These are phyloP conservation scores for Dunaliella primolecta DNA, from an alignment of 139 green algal species.

Conservation along the genomic window DNA sequence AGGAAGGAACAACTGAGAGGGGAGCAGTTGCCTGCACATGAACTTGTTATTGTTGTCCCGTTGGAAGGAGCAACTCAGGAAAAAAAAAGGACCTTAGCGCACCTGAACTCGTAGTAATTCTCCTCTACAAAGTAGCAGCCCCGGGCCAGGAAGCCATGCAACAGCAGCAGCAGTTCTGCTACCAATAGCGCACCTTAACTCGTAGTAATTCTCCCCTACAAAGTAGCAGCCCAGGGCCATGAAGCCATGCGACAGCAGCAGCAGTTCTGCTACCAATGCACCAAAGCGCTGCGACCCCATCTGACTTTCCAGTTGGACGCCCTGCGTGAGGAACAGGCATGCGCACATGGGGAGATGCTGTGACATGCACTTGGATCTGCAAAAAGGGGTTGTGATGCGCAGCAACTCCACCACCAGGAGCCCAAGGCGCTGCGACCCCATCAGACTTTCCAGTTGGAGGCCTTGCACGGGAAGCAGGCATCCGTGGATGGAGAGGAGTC, in stretches of 20 bases:
- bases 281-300: slow-evolving; percentile 51
- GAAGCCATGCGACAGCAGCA: slow-evolving; percentile 43
- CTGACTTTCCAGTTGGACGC: slow-evolving; percentile 60
- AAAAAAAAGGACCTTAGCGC: no score
- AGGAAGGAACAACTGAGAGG: background rate
- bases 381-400: no score
- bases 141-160: slow-evolving; percentile 41
- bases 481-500: no score
- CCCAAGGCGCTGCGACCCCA: slow-evolving; percentile 50
- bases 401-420: slow-evolving; percentile 61
- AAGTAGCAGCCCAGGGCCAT: slow-evolving; percentile 28
- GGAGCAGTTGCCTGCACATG: background rate
- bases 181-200: slow-evolving; percentile 46
- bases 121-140: slow-evolving; percentile 10
- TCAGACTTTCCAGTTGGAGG: slow-evolving; percentile 57
- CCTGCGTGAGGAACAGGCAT: slow-evolving; percentile 54
- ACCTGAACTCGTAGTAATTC: slow-evolving; percentile 27
- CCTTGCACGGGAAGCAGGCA: slow-evolving; percentile 57
- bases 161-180: slow-evolving; percentile 55
- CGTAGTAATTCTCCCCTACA: slow-evolving; percentile 11
- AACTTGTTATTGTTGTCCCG: no score
- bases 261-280: slow-evolving; percentile 57
- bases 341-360: no score
- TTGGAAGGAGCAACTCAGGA: no score
- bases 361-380: no score